phyloP scores from a whole-genome alignment of 352 stramenopile genomes.

The Globisporangium carolinianum region DNA sequence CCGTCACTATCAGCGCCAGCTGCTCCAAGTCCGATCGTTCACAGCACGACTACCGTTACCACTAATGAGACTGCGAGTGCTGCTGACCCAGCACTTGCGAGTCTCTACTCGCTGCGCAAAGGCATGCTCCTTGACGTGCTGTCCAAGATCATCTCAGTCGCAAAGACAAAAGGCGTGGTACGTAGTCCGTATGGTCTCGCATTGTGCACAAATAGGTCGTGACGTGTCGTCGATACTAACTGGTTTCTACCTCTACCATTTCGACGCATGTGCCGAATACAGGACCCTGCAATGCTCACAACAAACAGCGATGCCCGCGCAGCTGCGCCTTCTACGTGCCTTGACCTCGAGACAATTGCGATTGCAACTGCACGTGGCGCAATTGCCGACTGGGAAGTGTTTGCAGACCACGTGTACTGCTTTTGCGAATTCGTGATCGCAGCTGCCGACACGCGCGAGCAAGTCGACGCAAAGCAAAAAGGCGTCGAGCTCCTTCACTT shows the following conservation, averaged over 20 bases:
- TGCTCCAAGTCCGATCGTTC: too few species aligned
- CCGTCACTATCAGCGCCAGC: too few species aligned
- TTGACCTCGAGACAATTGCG: constrained; percentile 47
- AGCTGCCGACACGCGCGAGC: constrained; percentile 38
- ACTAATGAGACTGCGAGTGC: too few species aligned
- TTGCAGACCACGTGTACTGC: constrained; percentile 60
- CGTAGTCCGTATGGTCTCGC: not conserved
- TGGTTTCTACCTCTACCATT: not conserved
- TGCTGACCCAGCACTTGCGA: too few species aligned
- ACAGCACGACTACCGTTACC: too few species aligned
- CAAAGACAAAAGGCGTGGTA: constrained; percentile 61
- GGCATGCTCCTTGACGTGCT: constrained; percentile 75
- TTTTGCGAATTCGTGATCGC: constrained; percentile 74
- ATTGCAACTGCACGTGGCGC: constrained; percentile 23
- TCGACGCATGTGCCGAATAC: too few species aligned
- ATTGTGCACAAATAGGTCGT: not conserved
- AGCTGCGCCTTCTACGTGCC: too few species aligned
- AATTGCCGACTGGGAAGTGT: constrained; percentile 58
- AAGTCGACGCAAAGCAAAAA: constrained; percentile 58
- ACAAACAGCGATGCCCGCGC: constrained; percentile 15
- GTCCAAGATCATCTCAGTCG: constrained; percentile 76
- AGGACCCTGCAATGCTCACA: constrained; percentile 48
- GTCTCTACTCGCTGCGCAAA: constrained; percentile 14
- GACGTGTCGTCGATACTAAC: too few species aligned
- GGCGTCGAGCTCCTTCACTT: constrained; percentile 73